phyloP scores from a whole-genome alignment of 768 basidiomycete genomes.

The Sarcodon aspratus region DNA sequence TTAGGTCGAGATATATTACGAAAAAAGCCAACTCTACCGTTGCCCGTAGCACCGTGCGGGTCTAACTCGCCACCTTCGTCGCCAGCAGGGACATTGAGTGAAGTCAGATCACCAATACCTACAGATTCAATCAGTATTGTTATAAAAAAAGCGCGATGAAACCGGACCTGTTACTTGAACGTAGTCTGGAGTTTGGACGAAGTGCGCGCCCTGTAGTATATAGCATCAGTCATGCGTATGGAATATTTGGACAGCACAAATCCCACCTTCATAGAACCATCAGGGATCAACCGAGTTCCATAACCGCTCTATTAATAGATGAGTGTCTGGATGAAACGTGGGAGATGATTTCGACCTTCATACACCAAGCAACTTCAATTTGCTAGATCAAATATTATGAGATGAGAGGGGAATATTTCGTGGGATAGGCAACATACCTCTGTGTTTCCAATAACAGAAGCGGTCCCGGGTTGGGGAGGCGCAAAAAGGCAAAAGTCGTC shows the following conservation, averaged over 20 bases:
- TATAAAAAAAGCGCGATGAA: slow-evolving; percentile 14
- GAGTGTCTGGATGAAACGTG: neutral
- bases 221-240: too few relatives aligned
- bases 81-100: slow-evolving; percentile 48
- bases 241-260: too few relatives aligned
- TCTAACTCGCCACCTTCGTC: slow-evolving; percentile 60
- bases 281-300: slow-evolving; percentile 60
- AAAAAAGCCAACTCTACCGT: slow-evolving; percentile 20
- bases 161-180: slow-evolving; percentile 45
- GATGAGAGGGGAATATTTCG: slow-evolving; percentile 26
- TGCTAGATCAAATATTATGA: slow-evolving; percentile 18
- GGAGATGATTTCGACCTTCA: slow-evolving; percentile 15
- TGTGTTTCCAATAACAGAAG: slow-evolving; percentile 44
- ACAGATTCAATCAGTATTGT: slow-evolving; percentile 16
- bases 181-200: slow-evolving; percentile 66
- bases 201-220: slow-evolving; percentile 35
- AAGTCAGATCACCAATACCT: slow-evolving; percentile 49
- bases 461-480: slow-evolving; percentile 37
- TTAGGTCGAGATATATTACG: neutral
- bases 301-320: slow-evolving; percentile 31
- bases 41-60: slow-evolving; percentile 54
- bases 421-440: slow-evolving; percentile 30
- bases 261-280: slow-evolving; percentile 40
- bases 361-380: slow-evolving; percentile 44
- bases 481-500: slow-evolving; percentile 47